phyloP scores from a whole-genome alignment of 2,329 filamentous ascomycete species.

The Monosporascus sp. region DNA sequence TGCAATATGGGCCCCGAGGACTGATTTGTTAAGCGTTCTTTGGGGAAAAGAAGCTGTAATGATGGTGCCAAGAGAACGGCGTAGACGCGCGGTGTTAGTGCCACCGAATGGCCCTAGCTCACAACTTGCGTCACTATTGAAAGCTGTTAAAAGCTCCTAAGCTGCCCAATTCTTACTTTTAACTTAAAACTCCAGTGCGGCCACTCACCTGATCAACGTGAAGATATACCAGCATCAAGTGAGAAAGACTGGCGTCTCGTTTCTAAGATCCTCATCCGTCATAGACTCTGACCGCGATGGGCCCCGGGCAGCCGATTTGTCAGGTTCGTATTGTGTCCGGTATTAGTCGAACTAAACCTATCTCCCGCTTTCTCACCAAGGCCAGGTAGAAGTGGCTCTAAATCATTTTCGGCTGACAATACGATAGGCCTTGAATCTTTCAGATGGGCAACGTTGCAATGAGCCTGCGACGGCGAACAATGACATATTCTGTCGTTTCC shows the following conservation, averaged over 20 bases:
- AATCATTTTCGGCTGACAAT: background rate
- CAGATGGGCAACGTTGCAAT: conserved; percentile 29
- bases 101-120: background rate
- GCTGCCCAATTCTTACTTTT: too few species aligned
- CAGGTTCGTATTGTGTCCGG: background rate
- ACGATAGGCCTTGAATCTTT: conserved; percentile 27
- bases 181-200: too few species aligned
- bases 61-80: background rate
- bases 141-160: too few species aligned
- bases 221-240: too few species aligned
- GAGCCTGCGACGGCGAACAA: conserved; percentile 33
- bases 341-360: too few species aligned
- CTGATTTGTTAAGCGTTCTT: too few species aligned
- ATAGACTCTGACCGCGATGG: background rate
- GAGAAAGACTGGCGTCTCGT: too few species aligned
- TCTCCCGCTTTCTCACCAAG: too few species aligned
- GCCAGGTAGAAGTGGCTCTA: too few species aligned
- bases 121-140: background rate
- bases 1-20: background rate
- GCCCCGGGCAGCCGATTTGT: background rate
- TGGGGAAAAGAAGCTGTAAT: too few species aligned
- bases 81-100: background rate
- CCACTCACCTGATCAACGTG: too few species aligned
- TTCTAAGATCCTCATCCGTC: too few species aligned
- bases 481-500: conserved; percentile 36